Evolutionary conservation across 306 rosid genomes (phyloP).

Genomic region (Fragaria iinumae): DNA sequence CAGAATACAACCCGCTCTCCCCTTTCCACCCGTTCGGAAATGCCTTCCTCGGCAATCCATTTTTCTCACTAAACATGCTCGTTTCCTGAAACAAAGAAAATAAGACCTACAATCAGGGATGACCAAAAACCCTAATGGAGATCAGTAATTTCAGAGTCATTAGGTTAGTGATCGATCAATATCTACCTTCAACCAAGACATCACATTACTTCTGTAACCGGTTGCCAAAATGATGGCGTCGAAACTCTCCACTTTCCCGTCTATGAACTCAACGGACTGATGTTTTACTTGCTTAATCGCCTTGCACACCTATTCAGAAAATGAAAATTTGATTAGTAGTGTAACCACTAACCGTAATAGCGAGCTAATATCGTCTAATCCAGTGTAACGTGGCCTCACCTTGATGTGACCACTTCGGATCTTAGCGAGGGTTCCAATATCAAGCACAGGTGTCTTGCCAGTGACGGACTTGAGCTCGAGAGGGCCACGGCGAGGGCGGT

Average conservation of each 20-base stretch:
- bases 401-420: slow-evolving; percentile 78
- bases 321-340: neutral
- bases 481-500: slow-evolving; percentile 83
- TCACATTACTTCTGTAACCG: slow-evolving; percentile 80
- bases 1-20: slow-evolving; percentile 63
- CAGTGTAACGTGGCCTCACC: slow-evolving; percentile 28
- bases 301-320: slow-evolving; percentile 51
- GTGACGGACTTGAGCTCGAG: slow-evolving; percentile 66
- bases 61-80: slow-evolving; percentile 63
- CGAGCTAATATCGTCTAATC: neutral
- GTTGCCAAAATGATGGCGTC: slow-evolving; percentile 80
- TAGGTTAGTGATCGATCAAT: neutral
- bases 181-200: slow-evolving; percentile 76
- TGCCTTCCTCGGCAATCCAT: slow-evolving; percentile 61
- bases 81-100: slow-evolving; percentile 39
- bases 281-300: slow-evolving; percentile 57
- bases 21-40: slow-evolving; percentile 91
- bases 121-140: neutral
- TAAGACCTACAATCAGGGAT: neutral
- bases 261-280: slow-evolving; percentile 65
- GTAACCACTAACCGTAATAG: neutral
- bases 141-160: neutral
- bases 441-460: slow-evolving; percentile 93
- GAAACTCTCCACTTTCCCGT: slow-evolving; percentile 63
- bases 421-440: slow-evolving; percentile 79